Base-by-base conservation (phyloP, 2,329 filamentous ascomycete genomes). In the Basipetospora chlamydospora region DNA sequence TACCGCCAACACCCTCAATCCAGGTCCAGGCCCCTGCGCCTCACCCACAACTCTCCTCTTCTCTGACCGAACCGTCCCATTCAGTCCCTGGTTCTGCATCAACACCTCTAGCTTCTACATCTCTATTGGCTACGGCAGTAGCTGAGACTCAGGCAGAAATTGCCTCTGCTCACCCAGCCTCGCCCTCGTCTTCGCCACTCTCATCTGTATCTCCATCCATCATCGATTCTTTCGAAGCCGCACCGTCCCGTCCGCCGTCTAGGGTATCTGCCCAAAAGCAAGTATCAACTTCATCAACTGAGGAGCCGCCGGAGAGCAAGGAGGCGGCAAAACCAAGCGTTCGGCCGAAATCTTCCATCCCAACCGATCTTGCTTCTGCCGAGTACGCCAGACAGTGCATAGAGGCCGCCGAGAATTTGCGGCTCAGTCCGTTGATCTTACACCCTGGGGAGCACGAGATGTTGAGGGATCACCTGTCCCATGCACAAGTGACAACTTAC, bases 301-400 rank as follows among this genome's bases (percentile, higher is more conserved):
- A 21, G 13, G 13, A 25, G 18, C 34, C 35, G 21, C 37, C 25
- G 13, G 35, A 29, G 9, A 15, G 25, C 11, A 32, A 33, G 32
- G 33, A 37, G 18, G 12, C 6, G 11, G 21, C 23, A 15, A 33
- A 25, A 12, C 22, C 15, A 9, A 28, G 38, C 47, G 72, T 80
- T 41, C 71, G 70, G 28, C 80, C 85, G 10, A 85, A 77, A 48
- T 82, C 84, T 6, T 93, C 88, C 12, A 87, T 98, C 48, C 87
- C 88, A 12, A 63, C 72, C 38, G 71, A 80, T 42, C 56, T 96
- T 31, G 66, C 80, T 12, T 67, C 75, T 20, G 67, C 73, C 35
- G 77, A 88, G 41, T 95, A 94, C 59, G 88, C 85, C n/a, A 73
- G 78, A 44, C 86, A 98, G 59, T 94, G 86, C 52, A 80, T 94